Conservation (phyloP, 208 protist genomes). For the Trypanosoma brucei region DNA sequence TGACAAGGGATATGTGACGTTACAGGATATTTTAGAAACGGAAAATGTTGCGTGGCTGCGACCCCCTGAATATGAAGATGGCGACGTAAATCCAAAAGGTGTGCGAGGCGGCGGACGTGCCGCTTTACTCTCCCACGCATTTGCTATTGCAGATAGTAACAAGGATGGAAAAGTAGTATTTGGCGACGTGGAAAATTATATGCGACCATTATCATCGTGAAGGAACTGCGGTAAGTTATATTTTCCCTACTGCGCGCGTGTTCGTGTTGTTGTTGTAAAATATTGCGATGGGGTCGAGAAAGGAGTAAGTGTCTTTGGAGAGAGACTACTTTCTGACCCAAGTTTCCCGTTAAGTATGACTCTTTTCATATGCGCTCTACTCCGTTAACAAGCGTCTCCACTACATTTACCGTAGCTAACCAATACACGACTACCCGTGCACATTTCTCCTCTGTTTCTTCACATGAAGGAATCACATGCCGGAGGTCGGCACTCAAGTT, state of each 20-base stretch:
- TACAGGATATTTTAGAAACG: slow-evolving; percentile 28
- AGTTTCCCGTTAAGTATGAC: no score
- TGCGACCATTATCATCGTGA: background rate
- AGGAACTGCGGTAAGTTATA: no score
- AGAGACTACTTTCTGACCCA: no score
- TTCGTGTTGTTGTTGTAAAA: no score
- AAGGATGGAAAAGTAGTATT: slow-evolving; percentile 48
- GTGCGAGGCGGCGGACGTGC: slow-evolving; percentile 1
- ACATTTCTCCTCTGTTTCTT: no score
- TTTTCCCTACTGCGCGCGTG: no score
- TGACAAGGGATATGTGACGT: slow-evolving; percentile 45
- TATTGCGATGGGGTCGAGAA: no score
- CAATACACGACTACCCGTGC: no score
- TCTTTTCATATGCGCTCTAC: no score
- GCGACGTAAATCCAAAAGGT: background rate
- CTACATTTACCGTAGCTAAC: no score
- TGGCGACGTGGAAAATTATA: slow-evolving; percentile 34
- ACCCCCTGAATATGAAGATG: background rate
- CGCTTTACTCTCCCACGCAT: slow-evolving; percentile 35
- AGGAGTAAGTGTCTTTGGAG: no score
- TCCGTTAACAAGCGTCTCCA: no score
- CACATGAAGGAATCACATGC: slow-evolving; percentile 9
- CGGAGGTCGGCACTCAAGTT: slow-evolving; percentile 22
- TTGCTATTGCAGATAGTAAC: slow-evolving; percentile 51
- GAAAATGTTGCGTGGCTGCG: slow-evolving; percentile 21